phyloP scores from a whole-genome alignment of 1,139 yeast genomes.

The Diutina sp. region DNA sequence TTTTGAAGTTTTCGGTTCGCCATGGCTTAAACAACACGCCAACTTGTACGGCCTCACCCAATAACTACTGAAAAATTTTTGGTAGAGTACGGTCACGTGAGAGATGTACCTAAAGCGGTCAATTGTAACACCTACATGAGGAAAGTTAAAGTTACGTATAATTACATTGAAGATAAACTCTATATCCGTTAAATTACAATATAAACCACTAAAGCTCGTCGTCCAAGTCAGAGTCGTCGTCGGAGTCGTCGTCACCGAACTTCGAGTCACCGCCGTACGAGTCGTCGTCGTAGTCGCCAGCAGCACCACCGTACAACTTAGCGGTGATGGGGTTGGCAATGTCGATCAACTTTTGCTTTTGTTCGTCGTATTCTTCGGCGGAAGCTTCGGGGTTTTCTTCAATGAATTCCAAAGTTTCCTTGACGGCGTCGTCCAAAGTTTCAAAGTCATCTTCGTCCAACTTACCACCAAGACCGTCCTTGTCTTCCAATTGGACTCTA shows the following conservation, averaged over 20 bases:
- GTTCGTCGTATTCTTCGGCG: slow-evolving; percentile 88
- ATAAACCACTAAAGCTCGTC: slow-evolving; percentile 32
- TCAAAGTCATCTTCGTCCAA: slow-evolving; percentile 89
- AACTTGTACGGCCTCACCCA: neutral
- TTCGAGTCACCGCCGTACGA: neutral
- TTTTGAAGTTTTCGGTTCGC: slow-evolving; percentile 35
- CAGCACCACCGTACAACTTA: slow-evolving; percentile 22
- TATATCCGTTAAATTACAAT: neutral
- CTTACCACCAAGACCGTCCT: slow-evolving; percentile 19
- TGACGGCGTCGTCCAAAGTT: slow-evolving; percentile 75
- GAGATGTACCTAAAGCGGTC: neutral
- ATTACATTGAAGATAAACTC: neutral
- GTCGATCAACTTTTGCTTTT: slow-evolving; percentile 74
- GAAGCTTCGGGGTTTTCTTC: slow-evolving; percentile 79
- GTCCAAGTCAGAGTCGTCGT: slow-evolving; percentile 45
- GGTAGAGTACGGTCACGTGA: neutral
- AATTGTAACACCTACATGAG: neutral
- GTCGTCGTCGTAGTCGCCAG: neutral
- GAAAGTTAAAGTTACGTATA: neutral
- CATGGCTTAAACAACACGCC: slow-evolving; percentile 9
- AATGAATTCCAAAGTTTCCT: slow-evolving; percentile 68
- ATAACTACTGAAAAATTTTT: neutral
- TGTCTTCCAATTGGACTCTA: slow-evolving; percentile 18
- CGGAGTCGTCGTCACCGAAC: slow-evolving; percentile 30
- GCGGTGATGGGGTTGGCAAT: slow-evolving; percentile 89